Conservation (phyloP, 768 basidiomycete species). For the Terana coerulea region DNA sequence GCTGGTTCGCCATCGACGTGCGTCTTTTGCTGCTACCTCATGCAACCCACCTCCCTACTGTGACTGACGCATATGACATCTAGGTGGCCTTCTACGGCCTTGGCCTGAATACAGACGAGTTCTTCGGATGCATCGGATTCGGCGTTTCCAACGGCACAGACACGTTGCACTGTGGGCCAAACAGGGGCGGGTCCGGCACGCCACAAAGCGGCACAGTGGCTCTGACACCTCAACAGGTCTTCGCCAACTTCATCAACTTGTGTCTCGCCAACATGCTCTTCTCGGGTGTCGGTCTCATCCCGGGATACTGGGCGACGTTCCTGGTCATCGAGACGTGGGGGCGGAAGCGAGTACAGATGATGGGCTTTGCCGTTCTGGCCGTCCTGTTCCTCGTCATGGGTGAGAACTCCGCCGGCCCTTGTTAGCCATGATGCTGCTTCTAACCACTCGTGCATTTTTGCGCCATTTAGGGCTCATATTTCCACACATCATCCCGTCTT, state of each 20-base stretch:
- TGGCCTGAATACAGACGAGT: conserved; percentile 76
- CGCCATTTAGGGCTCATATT: not conserved
- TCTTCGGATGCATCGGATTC: conserved; percentile 73
- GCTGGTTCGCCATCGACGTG: conserved; percentile 87
- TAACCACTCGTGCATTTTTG: not conserved
- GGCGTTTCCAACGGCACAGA: too few relatives aligned
- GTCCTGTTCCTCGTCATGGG: conserved; percentile 67
- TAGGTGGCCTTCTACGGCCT: conserved; percentile 88
- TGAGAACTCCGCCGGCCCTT: conserved; percentile 27
- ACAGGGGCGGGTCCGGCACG: too few relatives aligned
- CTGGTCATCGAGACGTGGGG: conserved; percentile 65
- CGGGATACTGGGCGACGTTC: conserved; percentile 68
- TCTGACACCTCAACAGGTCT: conserved; percentile 45
- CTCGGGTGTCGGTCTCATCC: conserved; percentile 74
- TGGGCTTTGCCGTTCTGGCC: conserved; percentile 71
- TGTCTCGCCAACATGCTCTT: conserved; percentile 76
- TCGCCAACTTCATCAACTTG: conserved; percentile 57
- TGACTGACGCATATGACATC: conserved; percentile 3
- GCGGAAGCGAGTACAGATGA: conserved; percentile 76
- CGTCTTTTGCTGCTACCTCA: conserved; percentile 21
- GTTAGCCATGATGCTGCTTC: not conserved
- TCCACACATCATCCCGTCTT: not conserved
- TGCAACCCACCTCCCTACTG: not conserved
- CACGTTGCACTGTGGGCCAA: too few relatives aligned
- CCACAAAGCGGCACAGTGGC: too few relatives aligned